phyloP scores from a whole-genome alignment of 106 monocot species.

The Allium cepa region DNA sequence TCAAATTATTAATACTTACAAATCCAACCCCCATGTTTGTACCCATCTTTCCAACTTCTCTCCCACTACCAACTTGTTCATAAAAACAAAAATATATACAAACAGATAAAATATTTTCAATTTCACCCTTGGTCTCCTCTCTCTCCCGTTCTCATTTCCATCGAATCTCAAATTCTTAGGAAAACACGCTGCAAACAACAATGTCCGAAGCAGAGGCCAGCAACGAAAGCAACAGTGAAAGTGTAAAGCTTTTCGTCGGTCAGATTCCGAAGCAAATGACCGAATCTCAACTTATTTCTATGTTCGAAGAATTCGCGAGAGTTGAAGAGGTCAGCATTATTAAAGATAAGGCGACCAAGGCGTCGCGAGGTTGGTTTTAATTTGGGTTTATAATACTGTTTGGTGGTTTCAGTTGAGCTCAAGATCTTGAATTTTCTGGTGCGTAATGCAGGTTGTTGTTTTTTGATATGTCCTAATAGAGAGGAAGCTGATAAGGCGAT shows the following conservation, averaged over 20 bases:
- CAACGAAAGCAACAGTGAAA: conserved; percentile 23
- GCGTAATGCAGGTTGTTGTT: conserved; percentile 74
- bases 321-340: conserved; percentile 98
- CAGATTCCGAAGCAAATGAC: conserved; percentile 95
- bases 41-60: too few species aligned
- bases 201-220: conserved; percentile 2
- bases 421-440: conserved; percentile 12
- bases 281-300: conserved; percentile 60
- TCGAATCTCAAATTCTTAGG: background rate
- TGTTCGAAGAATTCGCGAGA: conserved; percentile 87
- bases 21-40: too few species aligned
- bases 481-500: conserved; percentile 95
- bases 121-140: background rate
- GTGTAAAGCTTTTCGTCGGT: conserved; percentile 98
- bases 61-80: too few species aligned
- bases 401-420: conserved; percentile 15
- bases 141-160: background rate
- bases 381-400: background rate
- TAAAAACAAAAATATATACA: too few species aligned
- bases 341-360: conserved; percentile 81
- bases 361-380: conserved; percentile 61
- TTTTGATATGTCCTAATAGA: conserved; percentile 80
- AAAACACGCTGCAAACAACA: background rate
- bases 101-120: background rate
- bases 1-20: too few species aligned